phyloP scores from a whole-genome alignment of 163 green algal genomes.

The Prototheca wickerhamii region DNA sequence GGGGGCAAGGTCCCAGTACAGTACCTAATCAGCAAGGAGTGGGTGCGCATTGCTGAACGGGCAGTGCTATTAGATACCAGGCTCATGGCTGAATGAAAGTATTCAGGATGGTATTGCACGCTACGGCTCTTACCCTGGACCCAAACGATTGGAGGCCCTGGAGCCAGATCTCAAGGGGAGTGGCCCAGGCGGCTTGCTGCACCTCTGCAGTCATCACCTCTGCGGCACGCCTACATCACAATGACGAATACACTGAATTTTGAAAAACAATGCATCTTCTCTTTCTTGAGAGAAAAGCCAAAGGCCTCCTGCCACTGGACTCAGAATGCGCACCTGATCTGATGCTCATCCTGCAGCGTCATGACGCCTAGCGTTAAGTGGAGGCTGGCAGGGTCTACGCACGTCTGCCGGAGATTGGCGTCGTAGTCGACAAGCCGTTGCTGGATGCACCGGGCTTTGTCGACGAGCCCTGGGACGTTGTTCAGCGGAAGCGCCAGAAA shows the following conservation, averaged over 20 bases:
- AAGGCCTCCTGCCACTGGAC: not conserved
- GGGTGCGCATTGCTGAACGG: not conserved
- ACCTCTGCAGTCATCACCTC: too few relatives aligned
- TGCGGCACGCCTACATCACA: too few relatives aligned
- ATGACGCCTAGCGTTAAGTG: not conserved
- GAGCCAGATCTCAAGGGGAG: too few relatives aligned
- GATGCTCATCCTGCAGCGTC: not conserved
- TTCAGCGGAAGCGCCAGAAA: not conserved
- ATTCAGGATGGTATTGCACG: too few relatives aligned
- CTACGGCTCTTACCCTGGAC: too few relatives aligned
- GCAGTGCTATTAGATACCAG: not conserved
- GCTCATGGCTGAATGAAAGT: not conserved
- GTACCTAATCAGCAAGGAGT: not conserved
- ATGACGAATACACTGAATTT: too few relatives aligned
- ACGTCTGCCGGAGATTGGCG: not conserved
- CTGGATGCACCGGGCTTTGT: not conserved
- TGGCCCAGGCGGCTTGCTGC: too few relatives aligned
- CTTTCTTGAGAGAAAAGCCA: too few relatives aligned
- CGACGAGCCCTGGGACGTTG: not conserved
- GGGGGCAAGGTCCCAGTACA: not conserved
- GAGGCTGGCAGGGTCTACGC: not conserved
- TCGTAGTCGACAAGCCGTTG: not conserved
- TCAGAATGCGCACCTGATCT: not conserved
- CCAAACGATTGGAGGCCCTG: too few relatives aligned
- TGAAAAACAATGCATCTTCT: too few relatives aligned